phyloP scores from a whole-genome alignment of 179 eudicot species.

The Beta corolliflora region DNA sequence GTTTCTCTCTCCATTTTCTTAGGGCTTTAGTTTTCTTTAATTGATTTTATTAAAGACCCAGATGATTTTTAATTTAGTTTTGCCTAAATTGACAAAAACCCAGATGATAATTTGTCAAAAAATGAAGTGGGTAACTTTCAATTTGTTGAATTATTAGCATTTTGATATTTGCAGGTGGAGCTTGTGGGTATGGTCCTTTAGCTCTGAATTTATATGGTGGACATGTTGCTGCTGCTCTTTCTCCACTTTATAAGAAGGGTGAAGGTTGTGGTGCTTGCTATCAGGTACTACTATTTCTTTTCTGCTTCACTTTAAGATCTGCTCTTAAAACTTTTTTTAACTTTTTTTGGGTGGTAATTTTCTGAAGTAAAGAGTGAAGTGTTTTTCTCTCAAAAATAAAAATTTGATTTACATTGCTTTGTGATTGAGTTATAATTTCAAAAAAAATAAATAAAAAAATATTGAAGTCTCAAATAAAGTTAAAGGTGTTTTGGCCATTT shows the following conservation, averaged over 20 bases:
- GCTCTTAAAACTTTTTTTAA: background rate
- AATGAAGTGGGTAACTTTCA: slow-evolving; percentile 25
- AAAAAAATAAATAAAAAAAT: too few species aligned
- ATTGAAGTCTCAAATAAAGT: too few species aligned
- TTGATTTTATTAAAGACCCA: background rate
- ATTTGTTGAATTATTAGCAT: slow-evolving; percentile 4
- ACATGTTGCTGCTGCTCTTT: slow-evolving; percentile 71
- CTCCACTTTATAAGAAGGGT: slow-evolving; percentile 54
- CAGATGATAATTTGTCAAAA: slow-evolving; percentile 16
- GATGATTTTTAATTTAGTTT: background rate
- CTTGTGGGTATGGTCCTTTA: slow-evolving; percentile 51
- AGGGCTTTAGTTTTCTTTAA: background rate
- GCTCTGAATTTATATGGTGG: slow-evolving; percentile 55
- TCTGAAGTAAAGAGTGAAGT: too few species aligned
- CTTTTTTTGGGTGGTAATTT: background rate
- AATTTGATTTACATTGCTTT: too few species aligned
- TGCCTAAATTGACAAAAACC: slow-evolving; percentile 14
- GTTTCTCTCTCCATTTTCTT: slow-evolving; percentile 1
- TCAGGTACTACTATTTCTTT: slow-evolving; percentile 45
- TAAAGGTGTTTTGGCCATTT: background rate
- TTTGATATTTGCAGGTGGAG: slow-evolving; percentile 38
- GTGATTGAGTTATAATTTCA: too few species aligned
- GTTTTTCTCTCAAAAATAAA: too few species aligned
- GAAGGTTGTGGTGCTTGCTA: slow-evolving; percentile 90
- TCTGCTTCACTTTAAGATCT: background rate